Evolutionary conservation across 352 stramenopile species (phyloP), one percentile per base, ranked within the genome.

Genomic region (Elongisporangium anandrum): DNA sequence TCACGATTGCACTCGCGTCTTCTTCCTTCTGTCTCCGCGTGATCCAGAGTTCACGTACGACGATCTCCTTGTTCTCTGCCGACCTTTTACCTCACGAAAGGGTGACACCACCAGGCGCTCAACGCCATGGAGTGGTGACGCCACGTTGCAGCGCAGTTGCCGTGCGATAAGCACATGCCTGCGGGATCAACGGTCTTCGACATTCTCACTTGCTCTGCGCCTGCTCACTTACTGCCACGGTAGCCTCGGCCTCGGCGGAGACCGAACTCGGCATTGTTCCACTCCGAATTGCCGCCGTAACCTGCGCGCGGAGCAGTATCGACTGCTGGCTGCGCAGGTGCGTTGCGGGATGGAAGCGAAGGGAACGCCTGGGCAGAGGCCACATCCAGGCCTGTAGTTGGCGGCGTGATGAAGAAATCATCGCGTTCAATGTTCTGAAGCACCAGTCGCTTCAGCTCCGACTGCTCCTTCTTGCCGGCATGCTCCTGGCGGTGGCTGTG

Each of bases 401-500:
- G 61, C 23, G 66, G 54, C 9, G 63, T 52, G 5, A 55, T 60
- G 23, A 70, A 72, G 45, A 92, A 81, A 38, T 95, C 85, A 52
- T 95, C 85, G 9, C 85, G 85, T 66, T 95, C 85, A 55, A 95
- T 80, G 57, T 91, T 93, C 61, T 92, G 83, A 47, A 95, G 64
- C 65, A 95, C 86, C 4, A 95, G 70, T 2, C 86, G 86, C 71
- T 95, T 95, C 20, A 95, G 65, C 66, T 95, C 86, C n/a, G 79
- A 90, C 64, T 90, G 77, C 60, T 95, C 84, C 60, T 90, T 89
- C 70, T 92, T 94, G 15, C 85, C 86, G 21, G 78, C 84, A 52
- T 91, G 79, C 64, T 96, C 85, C 57, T 97, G 87, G 20, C 85
- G 87, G 52, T 92, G 81, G 56, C 88, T 92, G 63, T 96, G 87